Evolutionary conservation across 192 early-diverging fungal species (phyloP), one percentile per base, ranked within the genome.

Genomic region (Ramicandelaber brevisporus): DNA sequence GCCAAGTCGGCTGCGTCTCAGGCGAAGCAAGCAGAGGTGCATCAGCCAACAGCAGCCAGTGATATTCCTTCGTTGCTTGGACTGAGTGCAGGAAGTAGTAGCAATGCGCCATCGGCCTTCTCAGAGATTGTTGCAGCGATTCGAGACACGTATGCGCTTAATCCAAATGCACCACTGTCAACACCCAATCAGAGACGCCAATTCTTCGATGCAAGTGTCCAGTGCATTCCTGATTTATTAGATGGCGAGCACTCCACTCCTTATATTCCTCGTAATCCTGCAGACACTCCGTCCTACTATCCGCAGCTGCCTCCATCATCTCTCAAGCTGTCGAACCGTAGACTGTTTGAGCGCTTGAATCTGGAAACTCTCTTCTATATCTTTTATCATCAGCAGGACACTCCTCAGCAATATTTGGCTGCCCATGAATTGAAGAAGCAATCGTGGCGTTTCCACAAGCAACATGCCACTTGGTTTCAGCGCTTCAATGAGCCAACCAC

Each of bases 391-490:
- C 84, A 80, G 47, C 84, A 81, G 48, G 83, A 80, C 29, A 89
- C 90, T 24, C 88, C 83, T 34, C 84, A 89, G 41, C 90, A 97
- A 75, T 90, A 76, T 43, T 46, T 95, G 34, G 92, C 92, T 10
- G 88, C 87, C 11, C 59, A 77, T 24, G 92, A 97, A 50, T 57
- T 97, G 27, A 95, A 95, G 45, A 73, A 80, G 40, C 88, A 92
- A 35, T 80, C 76, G 14, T 97, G 92, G 92, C 64, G 92, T 25
- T 97, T 92, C 53, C 92, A 97, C 49, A 97, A 89, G 61, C 85
- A 92, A 61, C 92, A 85, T 38, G 50, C 75, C 29, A 95, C 92
- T 27, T 97, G 92, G 92, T 97, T 97, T 58, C 92, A 97, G 51
- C 70, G 92, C 10, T 83, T 78, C 44, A 85, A 95, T 38, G 86